Evolutionary conservation across 2,329 filamentous ascomycete species (phyloP), one percentile per base, ranked within the genome.

Genomic region (Sclerotinia borealis): DNA sequence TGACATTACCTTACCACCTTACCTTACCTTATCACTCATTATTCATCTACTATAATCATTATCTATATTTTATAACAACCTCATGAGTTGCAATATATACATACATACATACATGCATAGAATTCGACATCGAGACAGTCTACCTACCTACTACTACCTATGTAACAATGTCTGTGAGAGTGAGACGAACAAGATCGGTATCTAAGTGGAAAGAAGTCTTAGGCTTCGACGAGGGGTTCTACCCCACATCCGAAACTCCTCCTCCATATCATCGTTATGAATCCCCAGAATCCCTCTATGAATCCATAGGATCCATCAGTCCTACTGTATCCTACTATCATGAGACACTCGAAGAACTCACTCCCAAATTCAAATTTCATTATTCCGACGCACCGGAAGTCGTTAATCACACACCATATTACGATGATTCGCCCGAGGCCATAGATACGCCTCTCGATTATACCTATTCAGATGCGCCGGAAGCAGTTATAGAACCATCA

Each of bases 141-240:
- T 45, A 56, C 52, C n/a, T n/a, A n/a, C n/a, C n/a, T n/a, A n/a
- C n/a, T n/a, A n/a, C n/a, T n/a, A n/a, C n/a, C 31, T 22, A 55
- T 54, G 59, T 43, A 34, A 63, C 39, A 15, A 63, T 63, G 60
- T 58, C 60, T 49, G 60, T 68, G 66, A 61, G 64, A 51, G 60
- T 68, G 66, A 61, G 64, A 51, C 66, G 70, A 9, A 65, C 66
- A 52, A 67, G 65, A 48, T 70, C 70, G 50, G 61, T 65, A 55
- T 67, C 63, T 45, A 71, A 72, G 56, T 72, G 70, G 70, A 72
- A 71, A 66, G 68, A 71, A 48, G 70, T 72, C 34, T 63, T 71
- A 4, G 70, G 70, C n/a, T 71, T 71, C 64, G 70, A 71, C 60
- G 70, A 72, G 51, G 68, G 65, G 56, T 39, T 59, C 52, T 43